Base-by-base conservation (phyloP, 2,329 filamentous ascomycete genomes). In the Neonectria ditissima region DNA sequence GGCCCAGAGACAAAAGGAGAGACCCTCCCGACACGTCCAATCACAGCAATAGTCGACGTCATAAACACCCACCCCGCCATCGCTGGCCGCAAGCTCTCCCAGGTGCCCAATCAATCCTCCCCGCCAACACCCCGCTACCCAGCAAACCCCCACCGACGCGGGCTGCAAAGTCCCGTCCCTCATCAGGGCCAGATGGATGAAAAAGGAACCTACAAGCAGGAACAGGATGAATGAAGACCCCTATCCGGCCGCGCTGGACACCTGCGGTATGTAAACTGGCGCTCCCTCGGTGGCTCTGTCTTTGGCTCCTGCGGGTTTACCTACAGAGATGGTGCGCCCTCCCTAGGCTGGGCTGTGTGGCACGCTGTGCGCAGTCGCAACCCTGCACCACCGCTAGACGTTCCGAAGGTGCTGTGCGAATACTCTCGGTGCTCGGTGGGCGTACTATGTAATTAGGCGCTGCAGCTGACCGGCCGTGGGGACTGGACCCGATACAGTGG, bases 11-110 rank as follows among this genome's bases (percentile, higher is more conserved):
- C n/a, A n/a, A n/a, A n/a, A n/a, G n/a, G n/a, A n/a, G n/a, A n/a
- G n/a, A n/a, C n/a, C n/a, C n/a, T n/a, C n/a, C n/a, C n/a, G n/a
- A n/a, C n/a, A n/a, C n/a, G n/a, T 28, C 68, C 70, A 72, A 72
- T 72, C 56, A 66, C 20, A 18, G 18, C 53, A 48, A 48, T 11
- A 9, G 43, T 56, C 68, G 70, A 72, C 70, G 70, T 72, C 70
- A 72, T 73, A 44, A 43, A n/a, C 30, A 41, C 8, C 68, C 68
- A 62, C 68, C 64, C 22, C 54, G 50, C 62, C 50, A 56, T 58
- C 37, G n/a, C n/a, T 18, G 37, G 37, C 32, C 16, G 34, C 34
- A 9, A n/a, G 34, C 34, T n/a, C n/a, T 16, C 34, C 34, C 2
- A 6, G 1, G 8, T 30, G 45, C 26, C 45, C 45, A 48, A 48